Conservation (phyloP, 2,329 filamentous ascomycete genomes). For the Daldinia sp. region DNA sequence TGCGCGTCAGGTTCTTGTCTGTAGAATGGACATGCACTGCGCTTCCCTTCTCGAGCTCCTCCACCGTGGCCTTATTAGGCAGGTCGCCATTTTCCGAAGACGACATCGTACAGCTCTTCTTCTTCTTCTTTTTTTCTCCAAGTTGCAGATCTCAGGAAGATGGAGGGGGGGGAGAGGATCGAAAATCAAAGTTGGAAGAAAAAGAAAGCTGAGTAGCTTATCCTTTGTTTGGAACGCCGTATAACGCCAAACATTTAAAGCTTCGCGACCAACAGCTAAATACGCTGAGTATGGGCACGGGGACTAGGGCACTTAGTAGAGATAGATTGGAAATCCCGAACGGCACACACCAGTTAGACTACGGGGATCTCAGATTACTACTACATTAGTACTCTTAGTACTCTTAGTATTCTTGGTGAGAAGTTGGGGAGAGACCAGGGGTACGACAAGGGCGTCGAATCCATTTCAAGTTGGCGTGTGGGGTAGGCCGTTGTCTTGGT, state of each 20-base stretch:
- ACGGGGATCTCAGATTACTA: conserved; percentile 35
- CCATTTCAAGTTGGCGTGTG: conserved; percentile 27
- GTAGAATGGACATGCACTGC: conserved; percentile 18
- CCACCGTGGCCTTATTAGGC: conserved; percentile 35
- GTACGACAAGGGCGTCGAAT: conserved; percentile 5
- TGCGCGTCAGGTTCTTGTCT: conserved; percentile 49
- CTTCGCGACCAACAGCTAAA: conserved; percentile 23
- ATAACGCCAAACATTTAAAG: conserved; percentile 16
- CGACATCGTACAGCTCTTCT: conserved; percentile 19
- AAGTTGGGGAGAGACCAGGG: conserved; percentile 12
- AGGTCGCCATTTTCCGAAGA: conserved; percentile 21
- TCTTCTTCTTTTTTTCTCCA: background rate
- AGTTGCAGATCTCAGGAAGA: background rate
- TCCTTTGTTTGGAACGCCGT: conserved; percentile 7
- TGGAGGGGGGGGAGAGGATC: background rate
- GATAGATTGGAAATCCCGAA: background rate
- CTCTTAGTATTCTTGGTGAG: conserved; percentile 14
- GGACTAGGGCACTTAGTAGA: background rate
- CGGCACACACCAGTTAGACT: conserved; percentile 16
- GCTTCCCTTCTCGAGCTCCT: conserved; percentile 42
- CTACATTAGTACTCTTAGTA: conserved; percentile 26
- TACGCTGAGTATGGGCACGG: too few species aligned
- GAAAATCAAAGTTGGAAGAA: background rate
- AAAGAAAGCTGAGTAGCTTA: background rate
- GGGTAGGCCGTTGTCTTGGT: conserved; percentile 25